A percentile compares a stretch with the other conserved stretches of the same genome.
phyloP scores from a whole-genome alignment of 2,329 filamentous ascomycete species.

The Colletotrichum karsti region DNA sequence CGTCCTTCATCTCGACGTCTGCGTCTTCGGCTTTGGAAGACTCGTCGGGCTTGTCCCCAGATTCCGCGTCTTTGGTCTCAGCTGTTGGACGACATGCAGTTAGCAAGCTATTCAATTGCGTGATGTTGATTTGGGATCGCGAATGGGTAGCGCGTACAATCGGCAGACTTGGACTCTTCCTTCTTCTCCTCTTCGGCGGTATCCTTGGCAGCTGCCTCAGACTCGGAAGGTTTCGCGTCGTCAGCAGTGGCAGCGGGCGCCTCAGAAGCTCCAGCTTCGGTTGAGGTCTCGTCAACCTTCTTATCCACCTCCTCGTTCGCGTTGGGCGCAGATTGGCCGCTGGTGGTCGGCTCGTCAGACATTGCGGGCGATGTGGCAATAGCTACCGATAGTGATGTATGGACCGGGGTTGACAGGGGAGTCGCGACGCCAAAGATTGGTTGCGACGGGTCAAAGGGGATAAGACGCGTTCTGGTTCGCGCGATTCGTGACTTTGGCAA shows the following conservation, averaged over 20 bases:
- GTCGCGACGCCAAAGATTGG: constrained; percentile 28
- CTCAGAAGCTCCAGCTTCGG: constrained; percentile 40
- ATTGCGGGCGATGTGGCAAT: constrained; percentile 38
- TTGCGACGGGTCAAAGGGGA: constrained; percentile 19
- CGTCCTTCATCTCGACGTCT: constrained; percentile 76
- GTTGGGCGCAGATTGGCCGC: constrained; percentile 27
- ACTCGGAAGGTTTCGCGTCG: constrained; percentile 36
- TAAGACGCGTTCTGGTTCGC: constrained; percentile 39
- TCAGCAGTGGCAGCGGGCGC: constrained; percentile 24
- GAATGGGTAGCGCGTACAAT: constrained; percentile 41
- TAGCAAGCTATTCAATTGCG: constrained; percentile 27
- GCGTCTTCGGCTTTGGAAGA: constrained; percentile 41
- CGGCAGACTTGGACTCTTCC: constrained; percentile 35
- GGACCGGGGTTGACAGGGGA: constrained; percentile 12
- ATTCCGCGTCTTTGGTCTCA: constrained; percentile 39
- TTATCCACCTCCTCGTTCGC: constrained; percentile 32
- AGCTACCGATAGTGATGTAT: constrained; percentile 19
- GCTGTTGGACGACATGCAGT: neutral
- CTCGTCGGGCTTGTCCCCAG: constrained; percentile 40
- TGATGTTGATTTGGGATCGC: neutral
- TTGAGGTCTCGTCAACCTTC: constrained; percentile 44
- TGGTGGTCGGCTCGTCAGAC: constrained; percentile 45
- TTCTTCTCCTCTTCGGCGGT: constrained; percentile 31
- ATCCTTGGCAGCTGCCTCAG: constrained; percentile 34
- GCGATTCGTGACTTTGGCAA: constrained; percentile 28